Conservation (phyloP, 176 grass and related monocot genomes). For the Carex pumila region DNA sequence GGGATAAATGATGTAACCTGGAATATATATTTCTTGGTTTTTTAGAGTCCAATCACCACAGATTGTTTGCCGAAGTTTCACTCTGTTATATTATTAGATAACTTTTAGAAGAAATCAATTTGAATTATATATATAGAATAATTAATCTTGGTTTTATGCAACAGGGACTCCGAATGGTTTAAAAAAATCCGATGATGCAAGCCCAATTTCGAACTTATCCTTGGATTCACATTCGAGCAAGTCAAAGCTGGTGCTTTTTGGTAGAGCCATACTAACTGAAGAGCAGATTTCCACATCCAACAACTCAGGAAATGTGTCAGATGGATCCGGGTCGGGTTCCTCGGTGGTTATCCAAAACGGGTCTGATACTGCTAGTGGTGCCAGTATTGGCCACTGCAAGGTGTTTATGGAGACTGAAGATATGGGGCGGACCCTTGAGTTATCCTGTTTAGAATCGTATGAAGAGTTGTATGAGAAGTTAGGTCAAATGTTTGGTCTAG, state of each 20-base stretch:
- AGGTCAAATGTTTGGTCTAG: slow-evolving; percentile 52
- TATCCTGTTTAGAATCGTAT: slow-evolving; percentile 54
- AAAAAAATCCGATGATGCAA: slow-evolving; percentile 32
- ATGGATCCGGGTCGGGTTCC: slow-evolving; percentile 33
- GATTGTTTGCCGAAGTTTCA: background rate
- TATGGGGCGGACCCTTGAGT: slow-evolving; percentile 73
- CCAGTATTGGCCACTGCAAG: slow-evolving; percentile 55
- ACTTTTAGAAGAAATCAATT: background rate
- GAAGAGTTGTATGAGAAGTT: slow-evolving; percentile 61
- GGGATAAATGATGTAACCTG: background rate
- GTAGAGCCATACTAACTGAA: slow-evolving; percentile 63
- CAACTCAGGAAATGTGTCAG: slow-evolving; percentile 44
- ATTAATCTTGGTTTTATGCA: background rate
- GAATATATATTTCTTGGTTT: background rate
- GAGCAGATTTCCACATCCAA: slow-evolving; percentile 58
- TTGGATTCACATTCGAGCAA: slow-evolving; percentile 5
- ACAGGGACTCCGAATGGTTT: slow-evolving; percentile 19
- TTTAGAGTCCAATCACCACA: background rate
- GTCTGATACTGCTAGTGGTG: slow-evolving; percentile 16
- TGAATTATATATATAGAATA: background rate
- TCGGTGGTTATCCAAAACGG: slow-evolving; percentile 59
- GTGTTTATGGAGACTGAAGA: slow-evolving; percentile 74
- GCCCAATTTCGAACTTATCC: background rate
- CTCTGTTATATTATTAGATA: background rate
- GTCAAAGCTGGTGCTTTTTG: slow-evolving; percentile 58